Conservation (phyloP, 441 rosid species). For the Populus hybrid region DNA sequence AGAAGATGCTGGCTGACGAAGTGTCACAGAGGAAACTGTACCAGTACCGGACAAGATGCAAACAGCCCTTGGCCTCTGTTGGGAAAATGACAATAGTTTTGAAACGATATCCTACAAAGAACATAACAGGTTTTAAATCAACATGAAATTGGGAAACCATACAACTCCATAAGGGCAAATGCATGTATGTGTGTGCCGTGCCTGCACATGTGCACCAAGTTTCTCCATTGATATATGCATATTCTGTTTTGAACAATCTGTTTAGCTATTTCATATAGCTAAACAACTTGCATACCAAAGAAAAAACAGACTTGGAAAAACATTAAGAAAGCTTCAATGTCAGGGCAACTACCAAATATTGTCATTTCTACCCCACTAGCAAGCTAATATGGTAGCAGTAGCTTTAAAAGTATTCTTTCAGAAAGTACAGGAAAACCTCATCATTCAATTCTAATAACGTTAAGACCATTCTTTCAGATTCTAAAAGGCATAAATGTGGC, state of each 20-base stretch:
- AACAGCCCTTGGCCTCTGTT: slow-evolving; percentile 87
- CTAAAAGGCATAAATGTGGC: neutral
- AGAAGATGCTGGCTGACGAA: slow-evolving; percentile 70
- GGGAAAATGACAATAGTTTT: slow-evolving; percentile 71
- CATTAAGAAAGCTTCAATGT: neutral
- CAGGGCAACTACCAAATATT: neutral
- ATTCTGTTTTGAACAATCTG: neutral
- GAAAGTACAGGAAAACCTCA: neutral
- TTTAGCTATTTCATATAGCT: neutral
- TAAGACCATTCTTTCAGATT: neutral
- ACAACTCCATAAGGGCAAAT: neutral
- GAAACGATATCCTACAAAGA: slow-evolving; percentile 73
- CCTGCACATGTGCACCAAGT: neutral
- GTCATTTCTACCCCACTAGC: neutral
- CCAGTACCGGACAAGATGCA: slow-evolving; percentile 93
- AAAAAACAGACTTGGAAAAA: neutral
- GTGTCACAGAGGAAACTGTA: slow-evolving; percentile 81
- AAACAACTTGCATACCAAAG: neutral
- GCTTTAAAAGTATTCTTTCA: too few relatives aligned
- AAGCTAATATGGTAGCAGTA: too few relatives aligned
- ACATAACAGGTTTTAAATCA: slow-evolving; percentile 3
- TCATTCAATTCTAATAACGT: neutral
- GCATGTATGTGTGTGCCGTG: neutral
- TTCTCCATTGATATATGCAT: neutral
- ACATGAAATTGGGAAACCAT: neutral